Percentiles rank a stretch among this genome's conserved stretches.
These are phyloP conservation scores for Cunninghamia lanceolata DNA, from an alignment of 75 land plant species.

Conservation along the genomic window DNA sequence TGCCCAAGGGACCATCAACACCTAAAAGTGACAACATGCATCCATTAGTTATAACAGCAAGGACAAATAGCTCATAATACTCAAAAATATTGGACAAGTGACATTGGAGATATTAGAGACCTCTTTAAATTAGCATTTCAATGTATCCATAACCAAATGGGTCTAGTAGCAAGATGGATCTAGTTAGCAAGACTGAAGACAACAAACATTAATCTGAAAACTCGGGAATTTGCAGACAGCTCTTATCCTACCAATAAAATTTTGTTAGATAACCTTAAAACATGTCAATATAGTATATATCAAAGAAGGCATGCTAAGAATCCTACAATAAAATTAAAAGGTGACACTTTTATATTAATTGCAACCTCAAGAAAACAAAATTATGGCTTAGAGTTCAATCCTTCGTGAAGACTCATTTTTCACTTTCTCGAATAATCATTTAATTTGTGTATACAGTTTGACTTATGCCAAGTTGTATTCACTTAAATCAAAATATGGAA, in stretches of 20 bases:
- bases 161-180: neutral
- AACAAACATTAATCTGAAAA: neutral
- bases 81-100: neutral
- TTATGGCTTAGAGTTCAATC: too few species aligned
- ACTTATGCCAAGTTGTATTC: too few species aligned
- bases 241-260: neutral
- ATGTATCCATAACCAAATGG: neutral
- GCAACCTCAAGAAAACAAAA: too few species aligned
- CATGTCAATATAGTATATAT: neutral
- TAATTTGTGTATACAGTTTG: too few species aligned
- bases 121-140: neutral
- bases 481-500: too few species aligned
- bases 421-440: too few species aligned
- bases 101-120: neutral
- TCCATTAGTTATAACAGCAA: neutral
- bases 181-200: neutral
- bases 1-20: slow-evolving; percentile 58
- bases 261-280: neutral
- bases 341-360: neutral
- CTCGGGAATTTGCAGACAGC: neutral
- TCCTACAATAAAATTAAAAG: neutral
- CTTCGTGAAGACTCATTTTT: too few species aligned
- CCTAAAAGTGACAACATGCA: neutral
- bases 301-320: neutral
- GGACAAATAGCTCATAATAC: neutral